These are phyloP conservation scores for Taiozyma sp. DNA, from an alignment of 1,139 yeast genomes.

Conservation along the genomic window DNA sequence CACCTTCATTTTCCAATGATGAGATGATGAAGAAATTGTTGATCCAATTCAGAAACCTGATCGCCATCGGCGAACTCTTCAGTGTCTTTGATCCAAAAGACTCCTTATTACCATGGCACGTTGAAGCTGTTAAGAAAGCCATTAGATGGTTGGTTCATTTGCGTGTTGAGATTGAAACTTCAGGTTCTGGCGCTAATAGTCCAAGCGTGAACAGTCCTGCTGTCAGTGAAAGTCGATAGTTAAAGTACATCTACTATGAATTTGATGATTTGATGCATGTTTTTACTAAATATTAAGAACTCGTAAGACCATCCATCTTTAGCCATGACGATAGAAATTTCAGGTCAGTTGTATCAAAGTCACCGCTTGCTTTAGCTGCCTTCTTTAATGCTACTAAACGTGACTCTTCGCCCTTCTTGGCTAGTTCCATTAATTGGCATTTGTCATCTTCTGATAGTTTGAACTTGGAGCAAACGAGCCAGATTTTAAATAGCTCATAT, in stretches of 20 bases:
- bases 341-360: slow-evolving; percentile 1
- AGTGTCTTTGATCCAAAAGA: slow-evolving; percentile 33
- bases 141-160: slow-evolving; percentile 41
- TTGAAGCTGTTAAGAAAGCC: slow-evolving; percentile 67
- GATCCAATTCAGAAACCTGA: slow-evolving; percentile 62
- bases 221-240: neutral
- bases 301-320: neutral
- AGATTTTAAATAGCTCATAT: slow-evolving; percentile 12
- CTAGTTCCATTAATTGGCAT: slow-evolving; percentile 2
- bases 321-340: neutral
- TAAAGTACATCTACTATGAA: neutral
- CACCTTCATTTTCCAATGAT: slow-evolving; percentile 50
- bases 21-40: slow-evolving; percentile 56
- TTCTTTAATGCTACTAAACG: slow-evolving; percentile 8
- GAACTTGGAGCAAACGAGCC: slow-evolving; percentile 9
- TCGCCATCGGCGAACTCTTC: slow-evolving; percentile 38
- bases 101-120: slow-evolving; percentile 74
- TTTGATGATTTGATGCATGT: neutral
- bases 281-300: neutral
- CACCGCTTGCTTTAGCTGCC: neutral
- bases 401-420: slow-evolving; percentile 13
- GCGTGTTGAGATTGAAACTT: slow-evolving; percentile 23
- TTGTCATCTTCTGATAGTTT: neutral
- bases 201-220: neutral
- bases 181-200: neutral